phyloP scores from a whole-genome alignment of 331 rosid species.

The Telfairia occidentalis region DNA sequence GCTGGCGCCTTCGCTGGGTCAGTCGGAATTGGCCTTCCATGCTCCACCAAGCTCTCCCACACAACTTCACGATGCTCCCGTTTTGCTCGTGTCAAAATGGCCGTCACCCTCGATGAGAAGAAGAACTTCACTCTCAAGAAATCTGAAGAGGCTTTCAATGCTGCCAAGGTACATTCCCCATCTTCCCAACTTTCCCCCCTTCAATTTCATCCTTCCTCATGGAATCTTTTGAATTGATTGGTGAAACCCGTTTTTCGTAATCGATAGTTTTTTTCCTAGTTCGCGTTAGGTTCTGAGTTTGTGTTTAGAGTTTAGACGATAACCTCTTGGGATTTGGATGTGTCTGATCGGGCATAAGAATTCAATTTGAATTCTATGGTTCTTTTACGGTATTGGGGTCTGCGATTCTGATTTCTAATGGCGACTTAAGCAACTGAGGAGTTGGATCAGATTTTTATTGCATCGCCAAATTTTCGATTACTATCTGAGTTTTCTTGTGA shows the following conservation, averaged over 20 bases:
- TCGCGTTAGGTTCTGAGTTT: neutral
- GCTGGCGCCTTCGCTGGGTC: slow-evolving; percentile 31
- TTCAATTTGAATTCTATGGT: neutral
- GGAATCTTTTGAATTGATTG: neutral
- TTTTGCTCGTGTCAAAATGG: slow-evolving; percentile 37
- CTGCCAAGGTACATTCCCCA: slow-evolving; percentile 49
- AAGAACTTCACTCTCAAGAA: slow-evolving; percentile 55
- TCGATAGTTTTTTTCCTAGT: neutral
- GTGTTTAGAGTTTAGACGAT: neutral
- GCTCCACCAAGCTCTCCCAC: slow-evolving; percentile 24
- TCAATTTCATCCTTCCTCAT: neutral
- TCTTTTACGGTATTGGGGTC: neutral
- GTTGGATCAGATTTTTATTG: neutral
- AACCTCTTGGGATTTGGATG: neutral
- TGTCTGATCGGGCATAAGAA: neutral
- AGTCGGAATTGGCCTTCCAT: slow-evolving; percentile 30
- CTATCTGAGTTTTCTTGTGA: neutral
- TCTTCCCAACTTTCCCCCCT: neutral
- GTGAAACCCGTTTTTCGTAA: neutral
- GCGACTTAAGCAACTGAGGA: neutral
- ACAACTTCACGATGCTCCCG: slow-evolving; percentile 15
- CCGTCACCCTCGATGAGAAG: slow-evolving; percentile 60
- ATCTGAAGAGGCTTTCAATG: slow-evolving; percentile 77
- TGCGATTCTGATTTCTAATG: neutral
- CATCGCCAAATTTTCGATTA: neutral